Base-by-base conservation (phyloP, 2,329 filamentous ascomycete genomes). In the Hypoxylon sp. region DNA sequence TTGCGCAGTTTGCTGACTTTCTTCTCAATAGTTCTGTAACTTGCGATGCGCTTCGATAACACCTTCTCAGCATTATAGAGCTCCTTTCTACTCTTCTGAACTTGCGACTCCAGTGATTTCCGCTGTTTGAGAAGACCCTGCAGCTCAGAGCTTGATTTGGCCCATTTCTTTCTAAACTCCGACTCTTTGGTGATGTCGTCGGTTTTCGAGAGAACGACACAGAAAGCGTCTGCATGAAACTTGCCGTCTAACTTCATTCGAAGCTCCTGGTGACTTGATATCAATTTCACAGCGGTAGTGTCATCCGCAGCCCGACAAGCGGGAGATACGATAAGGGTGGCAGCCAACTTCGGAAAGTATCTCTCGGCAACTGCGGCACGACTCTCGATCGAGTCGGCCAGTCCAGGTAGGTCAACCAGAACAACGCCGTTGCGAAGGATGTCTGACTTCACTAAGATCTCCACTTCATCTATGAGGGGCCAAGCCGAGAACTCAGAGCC, bases 181-280 rank as follows among this genome's bases (percentile, higher is more conserved):
- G 56, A 51, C 3, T 13, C n/a, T 2, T 20, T 46, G 1, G 50
- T 46, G 13, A 59, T 49, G 8, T 59, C 5, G 22, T 59, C 56
- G 1, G 30, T 59, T 13, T 59, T 46, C 13, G 56, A 50, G 20
- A 59, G 7, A 2, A 59, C 56, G 22, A 59, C 25, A 17, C 56
- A 59, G 20, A 42, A 59, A 20, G 13, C 20, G 7, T 44, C 44
- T 10, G 50, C 50, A n/a, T 59, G 56, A 8, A 59, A 50, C n/a
- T 50, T 59, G 4, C 56, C 56, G 14, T 59, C 46, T 7, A 59
- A 33, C 20, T 59, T 49, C 44, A 59, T 59, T n/a, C 42, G 56
- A 13, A 59, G n/a, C 20, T 59, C 56, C 25, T 59, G 56, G 30
- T 59, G 56, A 8, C 30, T 20, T 7, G 56, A 50, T 13, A 59